These are phyloP conservation scores for Magnaporthiopsis rhizophila DNA, from an alignment of 2,329 filamentous ascomycete genomes.

Conservation along the genomic window DNA sequence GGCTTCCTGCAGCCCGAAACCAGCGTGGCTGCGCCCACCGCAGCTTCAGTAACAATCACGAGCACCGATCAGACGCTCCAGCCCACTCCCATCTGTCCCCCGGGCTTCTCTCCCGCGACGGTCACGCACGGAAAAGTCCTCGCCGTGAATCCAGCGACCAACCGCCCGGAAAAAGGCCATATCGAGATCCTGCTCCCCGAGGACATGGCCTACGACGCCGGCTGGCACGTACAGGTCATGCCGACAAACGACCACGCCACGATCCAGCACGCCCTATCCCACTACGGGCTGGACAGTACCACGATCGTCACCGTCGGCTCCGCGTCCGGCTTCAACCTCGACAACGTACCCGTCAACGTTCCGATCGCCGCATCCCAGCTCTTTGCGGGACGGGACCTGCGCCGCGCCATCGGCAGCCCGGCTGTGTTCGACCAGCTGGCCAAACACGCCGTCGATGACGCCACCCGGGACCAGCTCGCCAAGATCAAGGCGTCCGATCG, in stretches of 20 bases:
- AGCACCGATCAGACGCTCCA: constrained; percentile 8
- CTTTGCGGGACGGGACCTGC: background rate
- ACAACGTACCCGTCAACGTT: constrained; percentile 13
- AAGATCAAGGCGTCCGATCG: constrained; percentile 21
- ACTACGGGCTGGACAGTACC: constrained; percentile 33
- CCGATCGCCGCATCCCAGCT: constrained; percentile 11
- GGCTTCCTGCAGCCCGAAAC: background rate
- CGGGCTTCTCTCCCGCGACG: constrained; percentile 21
- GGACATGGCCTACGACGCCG: constrained; percentile 45
- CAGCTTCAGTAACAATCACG: constrained; percentile 11
- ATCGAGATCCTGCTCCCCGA: constrained; percentile 45
- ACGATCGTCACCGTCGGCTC: constrained; percentile 31
- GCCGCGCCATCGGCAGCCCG: background rate
- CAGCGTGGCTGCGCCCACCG: background rate
- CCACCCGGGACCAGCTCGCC: constrained; percentile 8
- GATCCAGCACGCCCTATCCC: constrained; percentile 27
- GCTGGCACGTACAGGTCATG: constrained; percentile 54
- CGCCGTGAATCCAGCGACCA: background rate
- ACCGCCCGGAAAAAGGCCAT: constrained; percentile 33
- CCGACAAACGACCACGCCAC: constrained; percentile 16
- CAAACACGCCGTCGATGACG: constrained; percentile 14
- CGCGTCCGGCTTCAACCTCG: constrained; percentile 18
- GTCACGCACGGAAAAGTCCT: constrained; percentile 19
- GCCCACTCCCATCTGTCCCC: background rate
- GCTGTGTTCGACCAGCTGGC: constrained; percentile 11